Percentiles rank a stretch among this genome's conserved stretches.
Evolutionary conservation across 2,329 filamentous ascomycete genomes (phyloP).

Genomic region (Claviceps africana): DNA sequence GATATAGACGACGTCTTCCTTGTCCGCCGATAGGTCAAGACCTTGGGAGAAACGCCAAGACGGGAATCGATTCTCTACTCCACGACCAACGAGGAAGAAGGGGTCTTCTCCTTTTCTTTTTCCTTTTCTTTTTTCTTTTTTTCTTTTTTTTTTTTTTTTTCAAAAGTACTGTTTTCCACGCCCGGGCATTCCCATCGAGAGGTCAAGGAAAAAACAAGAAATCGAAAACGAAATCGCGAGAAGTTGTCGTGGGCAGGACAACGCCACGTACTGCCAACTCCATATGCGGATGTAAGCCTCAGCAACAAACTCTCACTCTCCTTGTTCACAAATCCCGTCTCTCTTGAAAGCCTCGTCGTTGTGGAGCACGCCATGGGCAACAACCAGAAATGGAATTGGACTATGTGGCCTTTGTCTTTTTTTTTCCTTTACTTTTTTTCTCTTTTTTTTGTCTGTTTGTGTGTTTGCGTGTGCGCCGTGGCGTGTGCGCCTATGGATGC

Average conservation of each 20-base stretch:
- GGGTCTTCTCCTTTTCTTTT: no score
- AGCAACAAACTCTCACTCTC: neutral
- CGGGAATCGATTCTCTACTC: neutral
- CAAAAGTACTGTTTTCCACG: neutral
- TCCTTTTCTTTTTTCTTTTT: no score
- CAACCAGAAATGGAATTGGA: neutral
- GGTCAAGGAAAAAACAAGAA: neutral
- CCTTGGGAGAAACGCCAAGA: neutral
- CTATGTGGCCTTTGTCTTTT: neutral
- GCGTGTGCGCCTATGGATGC: neutral
- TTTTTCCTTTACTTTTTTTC: no score
- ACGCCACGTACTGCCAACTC: neutral
- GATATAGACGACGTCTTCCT: neutral
- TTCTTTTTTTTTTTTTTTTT: no score
- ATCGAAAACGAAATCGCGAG: neutral
- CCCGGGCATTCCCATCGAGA: neutral
- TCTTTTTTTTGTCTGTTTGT: no score
- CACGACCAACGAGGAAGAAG: neutral
- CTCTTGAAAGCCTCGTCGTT: neutral
- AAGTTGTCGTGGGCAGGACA: neutral
- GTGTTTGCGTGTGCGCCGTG: neutral
- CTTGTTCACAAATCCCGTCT: neutral
- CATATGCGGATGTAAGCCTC: slow-evolving; percentile 1
- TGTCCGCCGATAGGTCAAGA: neutral
- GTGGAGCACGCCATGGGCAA: neutral